Evolutionary conservation across 2,329 filamentous ascomycete genomes (phyloP), one percentile per base, ranked within the genome.

Genomic region (Penicillium verrucosum): DNA sequence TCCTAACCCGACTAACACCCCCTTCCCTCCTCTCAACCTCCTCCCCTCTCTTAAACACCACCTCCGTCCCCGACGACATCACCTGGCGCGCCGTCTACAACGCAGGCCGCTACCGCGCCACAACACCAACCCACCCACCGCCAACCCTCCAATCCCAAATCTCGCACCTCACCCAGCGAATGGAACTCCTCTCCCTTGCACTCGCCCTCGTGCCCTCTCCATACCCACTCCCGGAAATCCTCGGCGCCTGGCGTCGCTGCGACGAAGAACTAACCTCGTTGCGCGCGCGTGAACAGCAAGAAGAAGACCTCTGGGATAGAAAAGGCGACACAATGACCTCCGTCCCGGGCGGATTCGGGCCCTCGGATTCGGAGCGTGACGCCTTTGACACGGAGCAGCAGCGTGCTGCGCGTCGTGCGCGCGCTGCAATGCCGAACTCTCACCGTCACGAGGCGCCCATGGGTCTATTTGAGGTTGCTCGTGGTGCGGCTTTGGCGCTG

Each of bases 41-140:
- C 30, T 60, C 71, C 5, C 57, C 65, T 5, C 57, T 60, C 32
- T 54, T 63, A 51, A 62, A 64, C 12, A 72, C 74, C 37, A 54
- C 68, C 5, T 44, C 58, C 18, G 56, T 67, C 47, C 63, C 71
- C 59, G 85, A 87, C 66, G 83, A 87, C 60, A 79, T 84, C 30
- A 83, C 84, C 55, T 88, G 85, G 85, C 82, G 84, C 29, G 84
- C 85, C 34, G 85, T 85, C 14, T 82, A 86, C 67, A 79, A 81
- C 55, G 85, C 85, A 21, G 85, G 85, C 18, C 80, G 82, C 46
- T 81, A 85, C 72, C 78, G 79, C 50, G 62, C 73, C 36, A 63
- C 61, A 36, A 56, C 67, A 44, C 63, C 65, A 52, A 70, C 59
- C 59, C 65, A 67, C 52, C 60, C 29, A 59, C 72, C 57, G 10